These are phyloP conservation scores for Candolleomyces efflorescens DNA, from an alignment of 768 basidiomycete species.

Conservation along the genomic window DNA sequence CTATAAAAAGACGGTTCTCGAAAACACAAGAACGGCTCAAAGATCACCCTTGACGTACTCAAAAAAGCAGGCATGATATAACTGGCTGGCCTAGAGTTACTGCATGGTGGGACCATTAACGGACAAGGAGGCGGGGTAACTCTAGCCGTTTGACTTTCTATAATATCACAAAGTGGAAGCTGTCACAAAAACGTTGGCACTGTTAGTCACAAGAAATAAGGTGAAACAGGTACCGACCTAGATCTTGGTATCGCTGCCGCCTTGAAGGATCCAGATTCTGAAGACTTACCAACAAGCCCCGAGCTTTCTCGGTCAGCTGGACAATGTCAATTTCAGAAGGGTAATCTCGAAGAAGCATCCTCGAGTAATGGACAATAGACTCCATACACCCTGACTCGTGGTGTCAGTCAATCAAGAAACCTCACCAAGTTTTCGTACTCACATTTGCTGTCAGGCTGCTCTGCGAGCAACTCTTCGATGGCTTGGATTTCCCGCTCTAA, in stretches of 20 bases:
- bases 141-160: too few relatives aligned
- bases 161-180: neutral
- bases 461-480: slow-evolving; percentile 80
- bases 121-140: too few relatives aligned
- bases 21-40: too few relatives aligned
- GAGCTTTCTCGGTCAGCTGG: slow-evolving; percentile 41
- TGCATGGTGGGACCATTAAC: too few relatives aligned
- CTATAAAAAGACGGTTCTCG: too few relatives aligned
- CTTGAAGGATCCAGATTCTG: slow-evolving; percentile 63
- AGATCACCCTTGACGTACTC: too few relatives aligned
- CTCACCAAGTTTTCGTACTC: slow-evolving; percentile 16
- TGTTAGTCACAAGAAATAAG: neutral
- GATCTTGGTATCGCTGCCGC: slow-evolving; percentile 61
- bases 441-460: slow-evolving; percentile 95
- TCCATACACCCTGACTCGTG: slow-evolving; percentile 83
- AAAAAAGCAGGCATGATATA: too few relatives aligned
- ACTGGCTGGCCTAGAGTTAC: too few relatives aligned
- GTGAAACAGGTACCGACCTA: slow-evolving; percentile 38
- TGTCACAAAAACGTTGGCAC: neutral
- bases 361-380: slow-evolving; percentile 81
- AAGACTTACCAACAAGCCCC: slow-evolving; percentile 51
- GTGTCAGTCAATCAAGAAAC: slow-evolving; percentile 2
- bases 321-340: slow-evolving; percentile 25
- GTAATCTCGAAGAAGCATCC: slow-evolving; percentile 54
- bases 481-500: slow-evolving; percentile 71